A percentile compares a stretch with the other conserved stretches of the same genome.
phyloP scores from a whole-genome alignment of 208 protist genomes.

The Trypanosoma scelopori region DNA sequence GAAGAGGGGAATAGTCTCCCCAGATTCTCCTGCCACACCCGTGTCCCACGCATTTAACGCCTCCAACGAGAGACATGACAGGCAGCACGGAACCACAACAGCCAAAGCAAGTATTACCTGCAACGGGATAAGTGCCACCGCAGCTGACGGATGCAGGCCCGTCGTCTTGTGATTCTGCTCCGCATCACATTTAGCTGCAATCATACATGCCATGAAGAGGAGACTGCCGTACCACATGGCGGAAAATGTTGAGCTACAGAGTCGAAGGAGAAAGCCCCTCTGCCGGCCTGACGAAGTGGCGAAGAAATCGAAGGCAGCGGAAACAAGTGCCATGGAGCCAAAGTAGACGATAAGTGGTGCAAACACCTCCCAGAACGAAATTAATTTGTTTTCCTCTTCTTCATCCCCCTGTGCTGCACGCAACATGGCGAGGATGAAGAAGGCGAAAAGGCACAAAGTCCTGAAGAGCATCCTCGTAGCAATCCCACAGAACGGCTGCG shows the following conservation, averaged over 20 bases:
- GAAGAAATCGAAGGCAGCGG: not conserved
- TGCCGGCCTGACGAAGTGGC: not conserved
- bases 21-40: too few relatives aligned
- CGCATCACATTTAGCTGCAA: constrained; percentile 45
- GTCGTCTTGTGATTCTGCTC: constrained; percentile 35
- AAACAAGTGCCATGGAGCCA: constrained; percentile 19
- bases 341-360: constrained; percentile 48
- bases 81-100: constrained; percentile 29
- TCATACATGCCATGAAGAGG: constrained; percentile 60
- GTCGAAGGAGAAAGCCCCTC: constrained; percentile 2
- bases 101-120: constrained; percentile 29
- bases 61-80: constrained; percentile 7
- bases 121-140: constrained; percentile 45
- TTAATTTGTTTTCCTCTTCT: not conserved
- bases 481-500: constrained; percentile 17
- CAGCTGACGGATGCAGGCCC: constrained; percentile 39
- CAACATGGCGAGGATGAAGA: constrained; percentile 35
- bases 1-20: too few relatives aligned
- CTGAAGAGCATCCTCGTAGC: constrained; percentile 31
- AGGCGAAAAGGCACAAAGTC: constrained; percentile 38
- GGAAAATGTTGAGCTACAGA: constrained; percentile 22
- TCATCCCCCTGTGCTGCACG: constrained; percentile 25
- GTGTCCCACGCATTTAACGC: too few relatives aligned
- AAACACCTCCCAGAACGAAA: constrained; percentile 63
- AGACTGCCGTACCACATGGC: constrained; percentile 26